These are phyloP conservation scores for Lipomyces yarrowii DNA, from an alignment of 1,139 yeast genomes.

Conservation along the genomic window DNA sequence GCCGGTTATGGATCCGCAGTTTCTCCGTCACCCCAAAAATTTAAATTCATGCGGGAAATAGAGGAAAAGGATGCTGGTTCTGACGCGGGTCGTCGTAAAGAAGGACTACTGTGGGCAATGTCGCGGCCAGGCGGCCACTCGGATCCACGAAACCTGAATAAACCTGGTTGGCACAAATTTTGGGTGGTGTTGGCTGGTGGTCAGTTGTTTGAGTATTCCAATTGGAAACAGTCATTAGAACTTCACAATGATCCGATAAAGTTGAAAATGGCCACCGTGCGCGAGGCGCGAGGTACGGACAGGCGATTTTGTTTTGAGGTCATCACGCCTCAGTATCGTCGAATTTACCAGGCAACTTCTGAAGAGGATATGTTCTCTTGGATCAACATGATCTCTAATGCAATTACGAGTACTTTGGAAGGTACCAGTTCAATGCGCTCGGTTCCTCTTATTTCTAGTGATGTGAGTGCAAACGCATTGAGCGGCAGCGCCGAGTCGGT, in stretches of 20 bases:
- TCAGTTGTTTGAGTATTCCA: conserved; percentile 68
- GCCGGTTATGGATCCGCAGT: background rate
- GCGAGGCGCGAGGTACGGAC: conserved; percentile 53
- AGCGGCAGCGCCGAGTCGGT: conserved; percentile 4
- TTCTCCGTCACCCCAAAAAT: conserved; percentile 4
- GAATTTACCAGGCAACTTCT: conserved; percentile 75
- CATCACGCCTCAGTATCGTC: conserved; percentile 69
- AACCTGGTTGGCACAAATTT: conserved; percentile 82
- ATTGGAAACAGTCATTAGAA: conserved; percentile 76
- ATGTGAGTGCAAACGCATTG: background rate
- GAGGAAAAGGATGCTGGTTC: conserved; percentile 13
- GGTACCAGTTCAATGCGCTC: conserved; percentile 31
- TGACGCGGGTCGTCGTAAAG: conserved; percentile 41
- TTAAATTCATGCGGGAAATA: conserved; percentile 4
- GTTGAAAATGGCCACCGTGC: conserved; percentile 67
- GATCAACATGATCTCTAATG: conserved; percentile 57
- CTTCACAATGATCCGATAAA: conserved; percentile 73
- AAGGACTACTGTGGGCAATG: conserved; percentile 65
- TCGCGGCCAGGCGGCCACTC: conserved; percentile 45
- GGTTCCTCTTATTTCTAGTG: background rate
- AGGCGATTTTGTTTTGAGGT: conserved; percentile 71
- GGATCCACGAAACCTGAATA: conserved; percentile 65
- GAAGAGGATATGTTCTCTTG: conserved; percentile 70
- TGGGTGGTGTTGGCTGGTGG: conserved; percentile 80
- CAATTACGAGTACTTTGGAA: conserved; percentile 43